Evolutionary conservation across 306 rosid genomes (phyloP), one percentile per base, ranked within the genome.

Genomic region (Quercus aquifolioides): DNA sequence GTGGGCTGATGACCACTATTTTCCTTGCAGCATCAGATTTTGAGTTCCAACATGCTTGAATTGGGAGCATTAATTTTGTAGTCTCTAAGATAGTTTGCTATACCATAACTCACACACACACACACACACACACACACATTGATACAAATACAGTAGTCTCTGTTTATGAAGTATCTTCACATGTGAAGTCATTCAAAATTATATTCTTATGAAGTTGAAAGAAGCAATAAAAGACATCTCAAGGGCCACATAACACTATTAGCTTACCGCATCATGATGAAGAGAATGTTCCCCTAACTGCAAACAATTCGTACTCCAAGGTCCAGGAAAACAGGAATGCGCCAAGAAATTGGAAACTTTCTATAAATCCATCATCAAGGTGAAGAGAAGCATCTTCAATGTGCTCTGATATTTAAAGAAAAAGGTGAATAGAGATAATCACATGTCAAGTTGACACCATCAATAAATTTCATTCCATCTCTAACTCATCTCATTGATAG

Each of bases 261-360:
- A 77, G 54, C 84, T 84, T 76, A 94, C 98, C 69, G n/a, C 79
- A 85, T 94, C 97, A 79, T 4, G 33, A 31, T 31, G 5, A 31
- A 91, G 89, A 64, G 81, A 62, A 82, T 81, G 79, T 78, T 84
- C 82, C 87, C 91, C 89, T 91, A 91, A 87, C 94, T 92, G 80
- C 97, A 94, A 69, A 94, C 75, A 28, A 87, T 91, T 21, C 81
- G 91, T 21, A 86, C 94, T 71, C 97, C 96, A 46, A 86, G 91
- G 72, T 89, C 90, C 43, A 94, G 87, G 81, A 94, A 87, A 71
- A 88, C 55, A 51, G 96, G 80, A 82, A 92, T 12, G 97, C 94
- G 74, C 90, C 97, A 62, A 79, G 84, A 82, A 83, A 82, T 60
- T 92, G 98, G 84, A 94, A 94, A 81, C 97, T 91, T 82, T 94